Conservation (phyloP, 495 filamentous ascomycete species). For the Podospora pseudocomata region DNA sequence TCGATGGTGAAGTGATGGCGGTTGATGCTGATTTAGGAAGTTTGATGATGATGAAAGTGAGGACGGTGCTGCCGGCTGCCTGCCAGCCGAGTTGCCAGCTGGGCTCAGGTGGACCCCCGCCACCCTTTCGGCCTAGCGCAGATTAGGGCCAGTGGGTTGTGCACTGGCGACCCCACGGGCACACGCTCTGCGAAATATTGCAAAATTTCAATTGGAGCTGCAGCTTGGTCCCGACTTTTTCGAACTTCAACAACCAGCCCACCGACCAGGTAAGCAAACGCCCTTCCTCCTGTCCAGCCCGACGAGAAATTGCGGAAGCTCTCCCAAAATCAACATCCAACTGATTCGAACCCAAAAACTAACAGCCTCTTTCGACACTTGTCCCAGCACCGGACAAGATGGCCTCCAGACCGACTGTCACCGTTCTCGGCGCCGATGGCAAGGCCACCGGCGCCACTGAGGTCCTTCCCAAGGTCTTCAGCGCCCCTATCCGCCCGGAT, state of each 20-base stretch:
- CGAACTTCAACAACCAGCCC: conserved; percentile 29
- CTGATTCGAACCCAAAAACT: neutral
- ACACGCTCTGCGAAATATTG: conserved; percentile 30
- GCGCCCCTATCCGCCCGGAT: conserved; percentile 92
- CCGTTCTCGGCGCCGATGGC: conserved; percentile 90
- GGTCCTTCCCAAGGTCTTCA: conserved; percentile 92
- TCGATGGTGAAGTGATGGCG: neutral
- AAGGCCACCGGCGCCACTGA: conserved; percentile 78
- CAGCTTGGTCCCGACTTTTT: conserved; percentile 29
- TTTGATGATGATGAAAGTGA: conserved; percentile 10
- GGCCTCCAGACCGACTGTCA: conserved; percentile 92
- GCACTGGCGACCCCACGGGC: conserved; percentile 29
- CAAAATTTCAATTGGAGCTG: conserved; percentile 37
- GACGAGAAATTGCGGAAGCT: conserved; percentile 1
- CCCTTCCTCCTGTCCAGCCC: conserved; percentile 11
- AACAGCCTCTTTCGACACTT: conserved; percentile 20
- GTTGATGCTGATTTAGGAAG: neutral
- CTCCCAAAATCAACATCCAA: neutral
- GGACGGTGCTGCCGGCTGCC: neutral
- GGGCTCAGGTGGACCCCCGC: conserved; percentile 3
- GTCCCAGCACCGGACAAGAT: conserved; percentile 54
- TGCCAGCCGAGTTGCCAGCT: conserved; percentile 18
- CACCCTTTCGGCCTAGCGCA: conserved; percentile 25
- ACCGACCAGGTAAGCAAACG: conserved; percentile 29
- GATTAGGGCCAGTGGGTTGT: conserved; percentile 29